Evolutionary conservation across 495 filamentous ascomycete species (phyloP), one percentile per base, ranked within the genome.

Genomic region (Xylaria scruposa): DNA sequence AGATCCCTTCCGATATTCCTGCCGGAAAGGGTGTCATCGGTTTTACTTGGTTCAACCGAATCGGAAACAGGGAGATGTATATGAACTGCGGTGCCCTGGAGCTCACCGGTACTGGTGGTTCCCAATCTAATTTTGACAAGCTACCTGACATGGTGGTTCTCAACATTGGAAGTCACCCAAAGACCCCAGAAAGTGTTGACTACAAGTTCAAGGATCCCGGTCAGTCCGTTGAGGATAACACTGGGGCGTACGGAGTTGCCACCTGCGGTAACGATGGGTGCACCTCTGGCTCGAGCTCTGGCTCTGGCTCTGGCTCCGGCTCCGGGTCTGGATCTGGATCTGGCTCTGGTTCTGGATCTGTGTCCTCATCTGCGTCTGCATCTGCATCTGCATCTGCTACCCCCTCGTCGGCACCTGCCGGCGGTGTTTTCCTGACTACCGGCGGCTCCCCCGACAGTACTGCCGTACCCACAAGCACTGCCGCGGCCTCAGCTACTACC

Each of bases 11-110:
- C 19, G 81, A 87, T 36, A 83, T 93, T 51, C 88, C 88, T 9
- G 79, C 85, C 7, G 91, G 91, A 12, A 85, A 87, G 59, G 92
- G 89, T 3, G 89, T 90, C 2, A 83, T 98, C 54, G 91, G 91
- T 19, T 97, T 93, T 87, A 91, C 92, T 4, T 98, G 95, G 95
- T 91, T 95, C 84, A 98, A 98, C 88, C 91, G 90, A 73, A 78
- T 94, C 66, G 94, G 94, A 61, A 94, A 94, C 83, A 88, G 93
- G 26, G 95, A 98, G 80, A 94, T 97, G 89, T 97, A 97, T 85
- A 97, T 97, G 94, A 94, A 95, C 87, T 98, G 95, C 72, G 92
- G 91, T 4, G 88, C 92, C 24, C 86, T 95, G 59, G 89, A 85
- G 6, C 87, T 97, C 73, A 83, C 81, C 1, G 86, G 86, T 46